A percentile compares a stretch with the other conserved stretches of the same genome.
phyloP scores from a whole-genome alignment of 2,329 filamentous ascomycete genomes.

The Beauveria pseudobassiana region DNA sequence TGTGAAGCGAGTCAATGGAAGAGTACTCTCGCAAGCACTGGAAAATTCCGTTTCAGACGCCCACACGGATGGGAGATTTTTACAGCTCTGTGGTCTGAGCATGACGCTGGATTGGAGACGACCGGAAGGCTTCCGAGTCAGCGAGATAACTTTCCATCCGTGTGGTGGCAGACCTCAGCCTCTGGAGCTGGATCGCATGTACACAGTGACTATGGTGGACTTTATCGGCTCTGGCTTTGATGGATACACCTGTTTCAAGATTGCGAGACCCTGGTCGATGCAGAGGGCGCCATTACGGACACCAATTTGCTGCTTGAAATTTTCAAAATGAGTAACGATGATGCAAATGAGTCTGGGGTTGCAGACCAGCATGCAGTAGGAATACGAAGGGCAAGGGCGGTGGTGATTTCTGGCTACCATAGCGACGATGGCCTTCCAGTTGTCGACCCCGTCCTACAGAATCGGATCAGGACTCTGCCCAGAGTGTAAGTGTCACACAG shows the following conservation, averaged over 20 bases:
- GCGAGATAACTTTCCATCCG: neutral
- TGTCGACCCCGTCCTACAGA: neutral
- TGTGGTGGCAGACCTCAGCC: neutral
- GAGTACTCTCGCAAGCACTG: conserved; percentile 13
- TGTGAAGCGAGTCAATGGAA: conserved; percentile 16
- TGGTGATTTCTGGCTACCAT: neutral
- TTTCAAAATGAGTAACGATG: neutral
- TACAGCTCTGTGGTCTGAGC: conserved; percentile 18
- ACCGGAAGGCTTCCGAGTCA: conserved; percentile 7
- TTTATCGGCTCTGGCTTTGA: conserved; percentile 20
- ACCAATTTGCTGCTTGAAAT: conserved; percentile 16
- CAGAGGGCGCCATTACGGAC: conserved; percentile 20
- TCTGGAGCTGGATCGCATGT: neutral
- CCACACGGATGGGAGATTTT: conserved; percentile 20
- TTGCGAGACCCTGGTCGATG: conserved; percentile 15
- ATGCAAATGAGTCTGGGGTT: neutral
- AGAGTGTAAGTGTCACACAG: too few species aligned
- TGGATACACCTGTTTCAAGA: conserved; percentile 17
- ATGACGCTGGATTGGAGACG: conserved; percentile 15
- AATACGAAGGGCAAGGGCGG: neutral
- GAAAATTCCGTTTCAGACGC: conserved; percentile 21
- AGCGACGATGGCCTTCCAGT: neutral
- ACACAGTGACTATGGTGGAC: conserved; percentile 13
- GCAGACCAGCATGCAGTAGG: conserved; percentile 3
- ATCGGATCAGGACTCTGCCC: neutral